Percentiles rank a stretch among this genome's conserved stretches.
phyloP scores from a whole-genome alignment of 2,329 filamentous ascomycete species.

The Penicillium fuscoglaucum region DNA sequence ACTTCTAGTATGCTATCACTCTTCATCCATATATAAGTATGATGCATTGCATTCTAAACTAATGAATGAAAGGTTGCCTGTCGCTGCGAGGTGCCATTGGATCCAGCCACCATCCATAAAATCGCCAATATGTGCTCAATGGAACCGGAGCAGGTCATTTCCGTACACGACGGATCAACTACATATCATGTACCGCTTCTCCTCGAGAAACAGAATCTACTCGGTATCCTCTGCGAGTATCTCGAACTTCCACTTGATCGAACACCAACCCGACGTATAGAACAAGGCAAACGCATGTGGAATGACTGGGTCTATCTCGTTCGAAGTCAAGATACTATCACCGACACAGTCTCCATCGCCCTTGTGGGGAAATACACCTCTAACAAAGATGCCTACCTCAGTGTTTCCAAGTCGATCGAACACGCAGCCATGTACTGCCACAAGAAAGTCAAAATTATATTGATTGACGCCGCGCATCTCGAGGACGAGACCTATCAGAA shows the following conservation, averaged over 20 bases:
- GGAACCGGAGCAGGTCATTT: conserved; percentile 78
- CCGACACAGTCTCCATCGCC: conserved; percentile 73
- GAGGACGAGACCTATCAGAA: conserved; percentile 64
- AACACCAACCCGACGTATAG: conserved; percentile 51
- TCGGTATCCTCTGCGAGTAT: conserved; percentile 64
- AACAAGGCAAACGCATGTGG: conserved; percentile 72
- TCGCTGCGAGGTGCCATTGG: conserved; percentile 77
- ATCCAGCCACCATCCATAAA: conserved; percentile 74
- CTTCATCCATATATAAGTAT: no score
- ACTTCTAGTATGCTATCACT: conserved; percentile 50
- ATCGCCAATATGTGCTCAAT: conserved; percentile 89
- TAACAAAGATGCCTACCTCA: conserved; percentile 82
- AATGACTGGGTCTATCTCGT: conserved; percentile 73
- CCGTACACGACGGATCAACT: conserved; percentile 81
- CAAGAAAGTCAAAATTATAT: conserved; percentile 75
- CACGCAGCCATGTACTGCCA: conserved; percentile 86
- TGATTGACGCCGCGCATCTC: conserved; percentile 82
- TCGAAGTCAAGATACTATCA: conserved; percentile 63
- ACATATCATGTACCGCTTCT: conserved; percentile 96
- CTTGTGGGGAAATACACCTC: conserved; percentile 91
- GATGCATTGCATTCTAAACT: not conserved
- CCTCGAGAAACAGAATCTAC: conserved; percentile 75
- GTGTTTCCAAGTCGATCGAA: conserved; percentile 81
- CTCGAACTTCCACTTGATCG: conserved; percentile 63
- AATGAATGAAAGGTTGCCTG: conserved; percentile 68